Percentiles rank a stretch among this genome's conserved stretches.
Evolutionary conservation across 371 early-diverging fungal species (phyloP).

Genomic region (Mortierella sp.): DNA sequence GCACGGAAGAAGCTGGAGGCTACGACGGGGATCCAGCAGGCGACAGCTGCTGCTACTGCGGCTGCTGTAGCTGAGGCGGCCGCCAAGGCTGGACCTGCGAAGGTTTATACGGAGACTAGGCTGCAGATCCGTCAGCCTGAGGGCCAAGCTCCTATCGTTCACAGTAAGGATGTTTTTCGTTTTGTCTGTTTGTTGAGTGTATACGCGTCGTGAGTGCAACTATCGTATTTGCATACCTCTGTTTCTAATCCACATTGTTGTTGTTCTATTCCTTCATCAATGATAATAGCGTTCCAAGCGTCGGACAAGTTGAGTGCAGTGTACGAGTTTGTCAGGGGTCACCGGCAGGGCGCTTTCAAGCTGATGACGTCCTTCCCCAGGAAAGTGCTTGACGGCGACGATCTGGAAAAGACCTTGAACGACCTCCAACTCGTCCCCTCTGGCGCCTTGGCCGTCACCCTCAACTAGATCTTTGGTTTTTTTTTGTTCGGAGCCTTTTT

Average conservation of each 20-base stretch:
- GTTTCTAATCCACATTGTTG: neutral
- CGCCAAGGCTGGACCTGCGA: constrained; percentile 53
- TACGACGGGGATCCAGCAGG: constrained; percentile 24
- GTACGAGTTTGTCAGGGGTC: constrained; percentile 69
- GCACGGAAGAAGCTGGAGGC: constrained; percentile 60
- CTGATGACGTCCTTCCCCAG: constrained; percentile 85
- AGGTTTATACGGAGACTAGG: constrained; percentile 79
- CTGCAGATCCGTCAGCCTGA: constrained; percentile 69
- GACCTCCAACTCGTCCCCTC: constrained; percentile 52
- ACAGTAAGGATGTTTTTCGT: constrained; percentile 15
- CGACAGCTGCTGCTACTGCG: constrained; percentile 53
- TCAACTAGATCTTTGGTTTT: constrained; percentile 12
- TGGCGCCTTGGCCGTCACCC: constrained; percentile 41
- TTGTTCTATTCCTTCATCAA: constrained; percentile 5
- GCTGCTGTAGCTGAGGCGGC: constrained; percentile 38
- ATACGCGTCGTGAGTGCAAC: too few species aligned
- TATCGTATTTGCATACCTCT: too few species aligned
- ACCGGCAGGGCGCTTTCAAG: constrained; percentile 71
- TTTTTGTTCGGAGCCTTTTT: too few species aligned
- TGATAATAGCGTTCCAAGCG: constrained; percentile 75
- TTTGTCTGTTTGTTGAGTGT: too few species aligned
- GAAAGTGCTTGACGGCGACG: constrained; percentile 41
- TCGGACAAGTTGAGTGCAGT: constrained; percentile 78
- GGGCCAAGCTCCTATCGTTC: constrained; percentile 35
- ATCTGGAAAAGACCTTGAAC: constrained; percentile 39